These are phyloP conservation scores for Tuber microsphaerosporum DNA, from an alignment of 495 filamentous ascomycete species.

Conservation along the genomic window DNA sequence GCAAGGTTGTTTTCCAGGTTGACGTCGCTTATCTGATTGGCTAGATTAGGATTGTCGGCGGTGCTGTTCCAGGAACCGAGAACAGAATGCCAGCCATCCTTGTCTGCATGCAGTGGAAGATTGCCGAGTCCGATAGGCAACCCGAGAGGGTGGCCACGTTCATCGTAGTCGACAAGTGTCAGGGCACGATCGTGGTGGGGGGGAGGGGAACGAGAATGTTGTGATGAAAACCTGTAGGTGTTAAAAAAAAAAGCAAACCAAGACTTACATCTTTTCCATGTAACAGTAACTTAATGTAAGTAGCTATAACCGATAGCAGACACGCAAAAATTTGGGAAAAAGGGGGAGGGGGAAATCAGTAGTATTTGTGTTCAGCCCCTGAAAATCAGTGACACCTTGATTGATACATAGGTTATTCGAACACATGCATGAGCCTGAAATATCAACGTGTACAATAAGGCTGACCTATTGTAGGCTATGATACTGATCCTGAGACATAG, in stretches of 20 bases:
- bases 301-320: neutral
- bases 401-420: too few relatives aligned
- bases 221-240: fast-evolving
- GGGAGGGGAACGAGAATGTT: too few relatives aligned
- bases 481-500: too few relatives aligned
- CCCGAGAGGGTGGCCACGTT: neutral
- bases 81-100: neutral
- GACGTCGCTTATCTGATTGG: neutral
- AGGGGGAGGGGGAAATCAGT: neutral
- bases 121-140: neutral
- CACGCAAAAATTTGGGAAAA: neutral
- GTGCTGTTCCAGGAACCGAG: neutral
- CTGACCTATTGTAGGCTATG: too few relatives aligned
- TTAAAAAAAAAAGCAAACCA: neutral
- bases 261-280: neutral
- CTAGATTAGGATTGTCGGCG: neutral
- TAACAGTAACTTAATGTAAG: neutral
- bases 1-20: neutral
- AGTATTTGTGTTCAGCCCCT: neutral
- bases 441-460: too few relatives aligned
- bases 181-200: too few relatives aligned
- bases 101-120: neutral
- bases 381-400: too few relatives aligned
- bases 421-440: too few relatives aligned
- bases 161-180: neutral